Evolutionary conservation across 2,329 filamentous ascomycete species (phyloP).

Genomic region (Falciphora oryzae): DNA sequence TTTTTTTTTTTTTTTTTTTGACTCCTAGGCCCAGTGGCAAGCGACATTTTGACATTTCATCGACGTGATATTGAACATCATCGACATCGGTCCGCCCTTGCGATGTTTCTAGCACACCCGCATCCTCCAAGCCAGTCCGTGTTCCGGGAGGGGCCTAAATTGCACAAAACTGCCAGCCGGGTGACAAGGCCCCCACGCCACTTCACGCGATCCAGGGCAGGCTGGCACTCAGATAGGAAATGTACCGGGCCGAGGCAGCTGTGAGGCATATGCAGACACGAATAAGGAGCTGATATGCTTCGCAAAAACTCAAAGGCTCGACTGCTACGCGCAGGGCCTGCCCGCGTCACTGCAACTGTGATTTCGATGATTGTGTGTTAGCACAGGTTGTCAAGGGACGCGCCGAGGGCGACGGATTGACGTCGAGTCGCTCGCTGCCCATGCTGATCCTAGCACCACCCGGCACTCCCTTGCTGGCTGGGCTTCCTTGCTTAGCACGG

Average conservation of each 20-base stretch:
- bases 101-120: neutral
- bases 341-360: neutral
- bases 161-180: neutral
- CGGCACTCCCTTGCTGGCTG: neutral
- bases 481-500: neutral
- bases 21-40: no score
- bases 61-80: neutral
- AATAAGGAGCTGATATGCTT: neutral
- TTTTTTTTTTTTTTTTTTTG: neutral
- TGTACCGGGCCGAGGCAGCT: neutral
- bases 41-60: no score
- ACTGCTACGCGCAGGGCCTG: neutral
- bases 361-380: neutral
- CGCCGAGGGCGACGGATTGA: neutral
- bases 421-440: neutral
- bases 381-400: neutral
- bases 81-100: neutral
- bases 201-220: neutral
- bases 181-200: neutral
- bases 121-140: neutral
- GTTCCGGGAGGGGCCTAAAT: neutral
- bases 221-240: neutral
- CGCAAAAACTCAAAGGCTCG: neutral
- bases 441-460: neutral
- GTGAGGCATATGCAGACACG: neutral